Evolutionary conservation across 2,329 filamentous ascomycete species (phyloP).

Genomic region (Apiospora hydei): DNA sequence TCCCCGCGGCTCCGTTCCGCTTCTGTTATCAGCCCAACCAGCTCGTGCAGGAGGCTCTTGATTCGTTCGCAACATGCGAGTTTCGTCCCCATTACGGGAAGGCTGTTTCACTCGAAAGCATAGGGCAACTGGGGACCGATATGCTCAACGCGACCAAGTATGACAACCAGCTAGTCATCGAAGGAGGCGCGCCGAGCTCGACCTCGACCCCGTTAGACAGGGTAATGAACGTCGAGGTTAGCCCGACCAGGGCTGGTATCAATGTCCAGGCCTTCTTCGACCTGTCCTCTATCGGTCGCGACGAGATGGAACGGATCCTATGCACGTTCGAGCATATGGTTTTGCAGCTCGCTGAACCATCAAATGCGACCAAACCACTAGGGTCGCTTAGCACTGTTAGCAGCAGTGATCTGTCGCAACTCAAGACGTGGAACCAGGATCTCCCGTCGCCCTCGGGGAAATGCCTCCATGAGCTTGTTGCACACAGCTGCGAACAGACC

Average conservation of each 20-base stretch:
- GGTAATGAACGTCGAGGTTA: constrained; percentile 24
- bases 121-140: constrained; percentile 18
- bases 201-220: constrained; percentile 23
- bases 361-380: constrained; percentile 21
- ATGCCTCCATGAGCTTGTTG: constrained; percentile 13
- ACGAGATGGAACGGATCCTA: constrained; percentile 25
- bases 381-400: constrained; percentile 9
- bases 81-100: constrained; percentile 8
- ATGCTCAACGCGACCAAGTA: constrained; percentile 26
- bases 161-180: constrained; percentile 25
- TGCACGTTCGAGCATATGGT: constrained; percentile 23
- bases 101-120: constrained; percentile 21
- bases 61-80: not conserved
- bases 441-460: not conserved
- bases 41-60: not conserved
- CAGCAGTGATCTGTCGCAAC: constrained; percentile 17
- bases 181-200: constrained; percentile 16
- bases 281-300: constrained; percentile 16
- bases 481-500: not conserved
- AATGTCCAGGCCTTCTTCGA: constrained; percentile 25
- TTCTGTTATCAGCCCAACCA: constrained; percentile 22
- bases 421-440: constrained; percentile 23
- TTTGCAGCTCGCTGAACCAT: constrained; percentile 21
- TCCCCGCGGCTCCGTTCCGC: constrained; percentile 8
- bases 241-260: constrained; percentile 18